Conservation (phyloP, 352 stramenopile species). For the Pythium monospermum region DNA sequence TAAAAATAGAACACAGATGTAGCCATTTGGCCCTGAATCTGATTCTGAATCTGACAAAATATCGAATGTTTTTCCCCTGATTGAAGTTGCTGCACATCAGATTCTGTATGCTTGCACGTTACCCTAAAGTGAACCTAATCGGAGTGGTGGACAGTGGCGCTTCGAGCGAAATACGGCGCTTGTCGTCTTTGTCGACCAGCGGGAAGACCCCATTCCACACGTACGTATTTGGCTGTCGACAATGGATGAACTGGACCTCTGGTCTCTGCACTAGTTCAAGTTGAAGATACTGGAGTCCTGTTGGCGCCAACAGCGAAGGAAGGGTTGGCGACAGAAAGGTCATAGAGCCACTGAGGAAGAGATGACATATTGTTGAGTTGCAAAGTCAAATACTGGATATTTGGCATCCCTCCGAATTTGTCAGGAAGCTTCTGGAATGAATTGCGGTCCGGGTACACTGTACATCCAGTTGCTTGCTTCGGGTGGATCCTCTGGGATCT, state of each 20-base stretch:
- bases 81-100: not conserved
- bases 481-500: conserved; percentile 21
- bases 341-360: conserved; percentile 9
- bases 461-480: conserved; percentile 22
- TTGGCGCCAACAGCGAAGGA: not conserved
- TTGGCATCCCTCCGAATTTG: not conserved
- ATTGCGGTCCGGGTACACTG: conserved; percentile 35
- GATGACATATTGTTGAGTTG: conserved; percentile 10
- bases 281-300: not conserved
- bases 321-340: not conserved
- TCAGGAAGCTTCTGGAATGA: conserved; percentile 11
- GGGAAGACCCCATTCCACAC: conserved; percentile 7
- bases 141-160: conserved; percentile 1
- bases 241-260: conserved; percentile 2
- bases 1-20: conserved; percentile 1
- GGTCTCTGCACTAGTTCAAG: not conserved
- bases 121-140: too few species aligned
- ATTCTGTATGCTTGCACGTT: too few species aligned
- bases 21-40: conserved; percentile 1
- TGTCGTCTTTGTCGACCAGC: conserved; percentile 12
- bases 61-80: not conserved
- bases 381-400: not conserved
- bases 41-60: not conserved
- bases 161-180: conserved; percentile 4
- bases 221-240: conserved; percentile 1